phyloP scores from a whole-genome alignment of 2,329 filamentous ascomycete species.

The Pestalotiopsis sp. region DNA sequence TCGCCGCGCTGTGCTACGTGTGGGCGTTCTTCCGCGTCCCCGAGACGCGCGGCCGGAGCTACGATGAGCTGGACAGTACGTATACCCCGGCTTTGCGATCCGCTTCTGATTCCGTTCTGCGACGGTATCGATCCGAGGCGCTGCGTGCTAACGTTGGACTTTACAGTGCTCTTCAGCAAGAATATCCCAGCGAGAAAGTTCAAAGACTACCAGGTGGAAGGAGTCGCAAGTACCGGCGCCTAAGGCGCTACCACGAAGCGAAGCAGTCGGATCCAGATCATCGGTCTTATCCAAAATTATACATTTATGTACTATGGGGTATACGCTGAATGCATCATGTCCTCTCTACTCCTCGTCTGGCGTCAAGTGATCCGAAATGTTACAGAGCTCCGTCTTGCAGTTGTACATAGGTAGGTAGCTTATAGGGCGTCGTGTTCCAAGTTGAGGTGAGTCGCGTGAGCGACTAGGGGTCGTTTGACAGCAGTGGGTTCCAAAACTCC shows the following conservation, averaged over 20 bases:
- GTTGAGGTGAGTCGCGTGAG: background rate
- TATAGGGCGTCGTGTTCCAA: background rate
- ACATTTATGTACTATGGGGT: background rate
- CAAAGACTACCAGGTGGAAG: conserved; percentile 28
- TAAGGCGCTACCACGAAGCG: background rate
- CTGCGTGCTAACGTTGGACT: background rate
- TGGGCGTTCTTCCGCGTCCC: conserved; percentile 38
- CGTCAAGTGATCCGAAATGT: background rate
- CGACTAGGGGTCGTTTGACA: conserved; percentile 13
- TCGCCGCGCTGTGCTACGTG: conserved; percentile 35
- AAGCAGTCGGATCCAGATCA: background rate
- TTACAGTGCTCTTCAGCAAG: conserved; percentile 23
- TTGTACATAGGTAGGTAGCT: background rate
- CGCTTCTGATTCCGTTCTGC: background rate
- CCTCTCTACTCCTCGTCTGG: background rate
- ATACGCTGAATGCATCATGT: background rate
- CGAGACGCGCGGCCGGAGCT: conserved; percentile 32
- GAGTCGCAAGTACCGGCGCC: background rate
- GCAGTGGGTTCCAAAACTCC: conserved; percentile 31
- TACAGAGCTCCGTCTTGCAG: background rate
- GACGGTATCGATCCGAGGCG: background rate
- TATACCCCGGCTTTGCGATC: background rate
- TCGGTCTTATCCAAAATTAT: background rate
- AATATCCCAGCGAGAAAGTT: conserved; percentile 32
- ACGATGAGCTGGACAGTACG: conserved; percentile 30